Percentiles rank a stretch among this genome's conserved stretches.
Conservation (phyloP, 2,329 filamentous ascomycete species). For the Ramularia collo-cygni region DNA sequence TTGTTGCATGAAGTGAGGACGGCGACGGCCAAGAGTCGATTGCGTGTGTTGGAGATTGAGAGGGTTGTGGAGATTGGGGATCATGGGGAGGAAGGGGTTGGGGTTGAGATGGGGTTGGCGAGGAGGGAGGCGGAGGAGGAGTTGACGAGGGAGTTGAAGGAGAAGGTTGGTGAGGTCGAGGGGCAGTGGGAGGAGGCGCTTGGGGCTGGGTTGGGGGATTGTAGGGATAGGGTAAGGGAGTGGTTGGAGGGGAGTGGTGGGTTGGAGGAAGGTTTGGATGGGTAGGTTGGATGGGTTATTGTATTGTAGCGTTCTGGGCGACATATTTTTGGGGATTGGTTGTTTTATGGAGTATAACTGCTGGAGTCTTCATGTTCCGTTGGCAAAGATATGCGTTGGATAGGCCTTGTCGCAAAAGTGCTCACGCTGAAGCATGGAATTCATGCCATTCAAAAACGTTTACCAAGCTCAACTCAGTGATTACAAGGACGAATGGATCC, state of each 20-base stretch:
- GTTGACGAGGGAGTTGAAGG: conserved; percentile 81
- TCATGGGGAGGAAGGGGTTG: conserved; percentile 32
- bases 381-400: too few species aligned
- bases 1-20: conserved; percentile 85
- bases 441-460: too few species aligned
- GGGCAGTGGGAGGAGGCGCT: conserved; percentile 84
- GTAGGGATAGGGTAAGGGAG: conserved; percentile 66
- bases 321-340: too few species aligned
- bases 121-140: conserved; percentile 60
- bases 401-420: too few species aligned
- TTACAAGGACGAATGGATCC: too few species aligned
- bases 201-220: conserved; percentile 65
- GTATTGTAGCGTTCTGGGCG: conserved; percentile 6
- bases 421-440: too few species aligned
- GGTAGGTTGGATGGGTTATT: conserved; percentile 19
- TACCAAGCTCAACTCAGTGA: too few species aligned
- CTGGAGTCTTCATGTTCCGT: too few species aligned
- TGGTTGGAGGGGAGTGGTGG: conserved; percentile 73
- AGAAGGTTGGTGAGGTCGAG: conserved; percentile 85
- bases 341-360: too few species aligned
- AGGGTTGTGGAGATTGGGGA: conserved; percentile 34
- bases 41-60: conserved; percentile 61
- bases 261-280: conserved; percentile 64
- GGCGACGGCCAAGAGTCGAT: conserved; percentile 63
- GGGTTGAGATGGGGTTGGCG: conserved; percentile 49